Base-by-base conservation (phyloP, 495 filamentous ascomycete species). In the Xylaria acuta region DNA sequence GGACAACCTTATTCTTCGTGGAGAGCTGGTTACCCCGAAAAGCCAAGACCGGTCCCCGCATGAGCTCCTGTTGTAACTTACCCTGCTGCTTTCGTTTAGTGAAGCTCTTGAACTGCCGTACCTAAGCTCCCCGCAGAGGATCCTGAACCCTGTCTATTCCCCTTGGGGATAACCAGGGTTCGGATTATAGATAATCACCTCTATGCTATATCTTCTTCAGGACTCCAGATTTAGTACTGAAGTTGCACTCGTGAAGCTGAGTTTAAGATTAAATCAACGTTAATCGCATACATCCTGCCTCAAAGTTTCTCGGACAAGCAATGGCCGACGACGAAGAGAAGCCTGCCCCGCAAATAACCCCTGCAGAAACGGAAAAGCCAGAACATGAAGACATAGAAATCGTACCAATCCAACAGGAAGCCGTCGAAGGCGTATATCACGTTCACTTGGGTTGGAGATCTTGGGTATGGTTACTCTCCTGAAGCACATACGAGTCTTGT, bases 361-460 rank as follows among this genome's bases (percentile, higher is more conserved):
- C 54, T 9, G 56, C 63, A 12, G 66, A 71, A 8, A 67, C 56
- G 11, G 64, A 74, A 20, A 74, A 74, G 27, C 16, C 71, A 0
- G 51, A 53, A 71, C 47, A 40, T 43, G 64, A 67, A 38, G 45
- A 53, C 11, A 8, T 54, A n/a, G 65, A 56, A 30, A 62, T 81
- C 27, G 71, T 78, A 22, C 80, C 81, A 25, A 80, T 80, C 54
- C 75, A 79, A 12, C 76, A 80, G 58, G 79, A 78, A 58, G 79
- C 75, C n/a, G 34, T 72, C n/a, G 47, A 75, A 34, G 76, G 73
- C 5, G 72, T 72, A 1, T 64, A 75, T 1, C 80, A 80, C 36
- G 49, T 82, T 49, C 64, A 75, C 62, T 73, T 82, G 18, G 72
- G 81, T 56, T 82, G 81, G 81, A 74, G 81, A 63, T 82, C 79